Base-by-base conservation (phyloP, 2,329 filamentous ascomycete species). In the Tothia fuscella region DNA sequence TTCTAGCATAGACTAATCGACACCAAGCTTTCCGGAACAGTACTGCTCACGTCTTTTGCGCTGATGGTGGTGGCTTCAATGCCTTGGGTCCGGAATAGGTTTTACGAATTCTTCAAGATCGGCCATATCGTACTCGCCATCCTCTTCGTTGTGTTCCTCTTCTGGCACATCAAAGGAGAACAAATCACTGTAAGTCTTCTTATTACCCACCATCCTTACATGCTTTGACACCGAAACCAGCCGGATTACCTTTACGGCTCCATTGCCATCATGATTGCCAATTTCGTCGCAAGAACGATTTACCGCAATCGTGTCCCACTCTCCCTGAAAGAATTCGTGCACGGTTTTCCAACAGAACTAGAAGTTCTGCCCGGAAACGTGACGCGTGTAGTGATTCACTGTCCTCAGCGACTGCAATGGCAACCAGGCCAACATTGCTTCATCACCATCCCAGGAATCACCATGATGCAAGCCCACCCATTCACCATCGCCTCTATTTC, bases 171-270 rank as follows among this genome's bases (percentile, higher is more conserved):
- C 38, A 45, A 38, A 9, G 43, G 50, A 16, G 48, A 52, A 33
- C 48, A 49, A 32, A 46, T 56, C 13, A 24, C 41, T 12, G 39
- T 42, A 21, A 38, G 39, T 41, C 2, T 10, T 6, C 2, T 4
- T 20, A 14, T 7, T 5, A 10, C n/a, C 14, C 1, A 13, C 21
- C 5, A 9, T 16, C 7, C 10, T 6, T 20, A 31, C 19, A 29
- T 4, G 3, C 2, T 14, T 26, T 21, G 21, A 25, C 12, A 37
- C 16, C 14, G 12, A 4, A 7, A 6, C 5, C 20, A 45, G 43
- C 54, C 53, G 21, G 41, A 35, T 16, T 56, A 55, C 39, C 42
- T 56, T 17, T 56, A 53, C 41, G 48, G 48, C 7, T 48, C 53
- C 13, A 19, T 55, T 14, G 52, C 46, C 12, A 36, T 55, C 12